Evolutionary conservation across 2,329 filamentous ascomycete species (phyloP).

Genomic region (Penicillium sp.): DNA sequence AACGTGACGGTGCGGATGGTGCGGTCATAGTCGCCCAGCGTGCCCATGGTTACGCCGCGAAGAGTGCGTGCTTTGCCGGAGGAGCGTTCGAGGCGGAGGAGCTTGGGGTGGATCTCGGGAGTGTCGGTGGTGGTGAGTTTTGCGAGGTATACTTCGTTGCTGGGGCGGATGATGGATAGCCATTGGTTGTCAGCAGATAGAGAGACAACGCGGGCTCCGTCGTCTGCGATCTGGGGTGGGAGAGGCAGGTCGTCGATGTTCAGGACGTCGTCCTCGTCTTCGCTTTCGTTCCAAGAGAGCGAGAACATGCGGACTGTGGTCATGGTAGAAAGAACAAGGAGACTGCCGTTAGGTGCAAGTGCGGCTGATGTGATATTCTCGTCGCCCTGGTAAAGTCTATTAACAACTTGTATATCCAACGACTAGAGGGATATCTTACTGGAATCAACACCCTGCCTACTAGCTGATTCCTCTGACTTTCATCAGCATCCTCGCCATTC

Average conservation of each 20-base stretch:
- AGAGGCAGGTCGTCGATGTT: conserved; percentile 68
- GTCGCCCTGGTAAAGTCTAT: conserved; percentile 54
- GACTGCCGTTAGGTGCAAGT: conserved; percentile 66
- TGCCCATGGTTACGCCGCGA: conserved; percentile 56
- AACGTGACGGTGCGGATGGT: conserved; percentile 72
- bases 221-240: conserved; percentile 52
- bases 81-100: conserved; percentile 5
- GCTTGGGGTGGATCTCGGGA: conserved; percentile 37
- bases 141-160: conserved; percentile 55
- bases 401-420: neutral
- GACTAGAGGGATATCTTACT: conserved; percentile 25
- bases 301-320: conserved; percentile 74
- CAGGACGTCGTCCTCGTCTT: conserved; percentile 56
- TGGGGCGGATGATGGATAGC: conserved; percentile 53
- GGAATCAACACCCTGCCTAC: conserved; percentile 63
- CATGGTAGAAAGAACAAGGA: conserved; percentile 72
- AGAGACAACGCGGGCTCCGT: conserved; percentile 64
- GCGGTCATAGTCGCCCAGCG: conserved; percentile 71
- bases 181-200: conserved; percentile 47
- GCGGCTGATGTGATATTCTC: conserved; percentile 75
- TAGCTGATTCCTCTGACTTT: conserved; percentile 42
- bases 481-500: conserved; percentile 46
- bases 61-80: conserved; percentile 20
- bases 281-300: conserved; percentile 50
- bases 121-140: conserved; percentile 39